Percentiles rank a stretch among this genome's conserved stretches.
Conservation (phyloP, 345 rosid species). For the Populus nigra region DNA sequence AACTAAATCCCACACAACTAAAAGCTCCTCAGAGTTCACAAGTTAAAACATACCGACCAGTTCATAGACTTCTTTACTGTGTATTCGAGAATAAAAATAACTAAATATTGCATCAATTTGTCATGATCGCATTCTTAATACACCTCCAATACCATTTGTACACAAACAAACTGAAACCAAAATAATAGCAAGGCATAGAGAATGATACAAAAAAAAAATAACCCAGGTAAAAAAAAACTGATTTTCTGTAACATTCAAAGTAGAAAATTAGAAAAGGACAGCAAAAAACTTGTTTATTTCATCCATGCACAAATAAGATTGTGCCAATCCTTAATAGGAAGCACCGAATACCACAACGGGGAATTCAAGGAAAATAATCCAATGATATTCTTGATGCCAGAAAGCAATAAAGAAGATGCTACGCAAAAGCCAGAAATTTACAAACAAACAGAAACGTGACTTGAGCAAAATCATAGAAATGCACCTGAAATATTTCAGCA, state of each 20-base stretch:
- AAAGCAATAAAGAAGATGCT: background rate
- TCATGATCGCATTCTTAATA: background rate
- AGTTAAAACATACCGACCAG: background rate
- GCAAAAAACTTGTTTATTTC: conserved; percentile 3
- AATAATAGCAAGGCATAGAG: background rate
- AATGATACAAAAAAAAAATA: background rate
- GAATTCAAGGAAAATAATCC: conserved; percentile 1
- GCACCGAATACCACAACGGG: conserved; percentile 5
- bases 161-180: background rate
- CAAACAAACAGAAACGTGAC: background rate
- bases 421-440: background rate
- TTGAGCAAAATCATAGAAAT: background rate
- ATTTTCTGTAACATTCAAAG: background rate
- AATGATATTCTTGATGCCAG: background rate
- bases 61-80: background rate
- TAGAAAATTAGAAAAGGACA: background rate
- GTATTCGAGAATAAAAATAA: background rate
- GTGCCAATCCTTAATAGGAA: background rate
- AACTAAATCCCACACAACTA: background rate
- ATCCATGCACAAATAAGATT: background rate
- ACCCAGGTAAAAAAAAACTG: background rate
- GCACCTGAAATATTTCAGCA: conserved; percentile 81
- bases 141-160: background rate
- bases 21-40: background rate
- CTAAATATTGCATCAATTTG: background rate